A percentile compares a stretch with the other conserved stretches of the same genome.
These are phyloP conservation scores for Takakia lepidozioides DNA, from an alignment of 225 moss, liverwort and hornwort genomes.

Conservation along the genomic window DNA sequence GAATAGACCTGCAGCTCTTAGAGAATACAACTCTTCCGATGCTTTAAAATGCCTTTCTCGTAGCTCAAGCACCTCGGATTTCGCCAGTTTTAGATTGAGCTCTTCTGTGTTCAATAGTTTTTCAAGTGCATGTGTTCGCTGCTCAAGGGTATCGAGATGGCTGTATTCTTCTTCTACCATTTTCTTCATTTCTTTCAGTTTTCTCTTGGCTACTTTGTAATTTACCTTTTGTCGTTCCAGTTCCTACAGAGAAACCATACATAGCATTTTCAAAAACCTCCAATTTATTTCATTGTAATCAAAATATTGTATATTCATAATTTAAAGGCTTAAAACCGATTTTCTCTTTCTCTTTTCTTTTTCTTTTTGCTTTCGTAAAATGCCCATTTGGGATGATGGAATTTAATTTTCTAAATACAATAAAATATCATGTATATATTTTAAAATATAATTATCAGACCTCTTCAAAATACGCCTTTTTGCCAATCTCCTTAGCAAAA, in stretches of 20 bases:
- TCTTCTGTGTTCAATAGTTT: slow-evolving; percentile 61
- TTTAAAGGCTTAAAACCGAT: too few species aligned
- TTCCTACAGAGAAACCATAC: too few species aligned
- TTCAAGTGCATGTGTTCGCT: slow-evolving; percentile 51
- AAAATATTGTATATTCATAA: too few species aligned
- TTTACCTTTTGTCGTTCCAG: slow-evolving; percentile 59
- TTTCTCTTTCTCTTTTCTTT: too few species aligned
- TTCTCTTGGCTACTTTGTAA: slow-evolving; percentile 34
- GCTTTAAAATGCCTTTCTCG: slow-evolving; percentile 63
- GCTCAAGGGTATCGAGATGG: slow-evolving; percentile 73
- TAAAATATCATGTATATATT: too few species aligned
- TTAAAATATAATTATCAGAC: too few species aligned
- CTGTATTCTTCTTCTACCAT: slow-evolving; percentile 74
- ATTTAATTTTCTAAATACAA: too few species aligned
- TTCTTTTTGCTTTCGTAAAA: too few species aligned
- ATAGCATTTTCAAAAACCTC: too few species aligned
- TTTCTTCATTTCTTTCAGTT: slow-evolving; percentile 42
- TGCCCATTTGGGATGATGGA: too few species aligned
- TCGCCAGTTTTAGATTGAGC: slow-evolving; percentile 58
- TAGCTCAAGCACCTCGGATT: slow-evolving; percentile 44
- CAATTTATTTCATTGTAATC: too few species aligned
- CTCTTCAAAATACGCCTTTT: too few species aligned
- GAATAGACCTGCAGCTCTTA: slow-evolving; percentile 53
- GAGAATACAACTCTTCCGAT: slow-evolving; percentile 46
- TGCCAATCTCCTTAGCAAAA: slow-evolving; percentile 52